A percentile compares a stretch with the other conserved stretches of the same genome.
phyloP scores from a whole-genome alignment of 768 basidiomycete genomes.

The Hericium alpestre region DNA sequence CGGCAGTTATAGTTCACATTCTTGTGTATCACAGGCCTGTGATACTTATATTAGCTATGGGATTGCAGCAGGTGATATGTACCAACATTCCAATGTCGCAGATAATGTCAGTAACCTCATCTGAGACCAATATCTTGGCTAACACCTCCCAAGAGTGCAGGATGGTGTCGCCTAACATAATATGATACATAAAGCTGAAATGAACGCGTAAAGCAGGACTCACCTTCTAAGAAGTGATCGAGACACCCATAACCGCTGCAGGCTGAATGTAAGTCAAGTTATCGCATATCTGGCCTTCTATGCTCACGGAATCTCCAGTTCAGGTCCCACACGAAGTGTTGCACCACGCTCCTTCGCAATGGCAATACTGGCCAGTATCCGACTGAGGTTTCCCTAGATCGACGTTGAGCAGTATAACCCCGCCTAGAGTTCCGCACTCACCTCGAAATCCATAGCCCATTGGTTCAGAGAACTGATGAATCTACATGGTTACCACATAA shows the following conservation, averaged over 20 bases:
- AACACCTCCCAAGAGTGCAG: constrained; percentile 98
- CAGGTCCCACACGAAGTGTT: constrained; percentile 88
- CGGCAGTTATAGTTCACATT: constrained; percentile 98
- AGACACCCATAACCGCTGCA: constrained; percentile 90
- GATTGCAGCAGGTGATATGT: neutral
- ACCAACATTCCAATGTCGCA: constrained; percentile 92
- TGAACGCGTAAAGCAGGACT: neutral
- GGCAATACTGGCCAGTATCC: constrained; percentile 79
- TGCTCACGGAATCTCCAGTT: constrained; percentile 85
- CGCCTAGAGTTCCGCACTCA: constrained; percentile 19
- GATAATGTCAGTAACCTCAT: constrained; percentile 73
- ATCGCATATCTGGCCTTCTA: neutral
- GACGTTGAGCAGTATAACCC: neutral
- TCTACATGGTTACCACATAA: neutral
- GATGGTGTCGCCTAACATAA: constrained; percentile 72
- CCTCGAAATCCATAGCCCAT: constrained; percentile 95
- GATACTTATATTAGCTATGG: neutral
- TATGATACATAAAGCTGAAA: neutral
- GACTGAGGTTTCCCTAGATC: constrained; percentile 81
- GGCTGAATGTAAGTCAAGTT: constrained; percentile 10
- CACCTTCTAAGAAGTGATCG: constrained; percentile 96
- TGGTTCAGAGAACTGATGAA: constrained; percentile 77
- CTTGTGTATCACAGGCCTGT: constrained; percentile 94
- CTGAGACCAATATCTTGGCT: constrained; percentile 76
- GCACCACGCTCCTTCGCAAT: constrained; percentile 86